Evolutionary conservation across 116 monocot species (phyloP).

Genomic region (Papilionanthe hybrid): DNA sequence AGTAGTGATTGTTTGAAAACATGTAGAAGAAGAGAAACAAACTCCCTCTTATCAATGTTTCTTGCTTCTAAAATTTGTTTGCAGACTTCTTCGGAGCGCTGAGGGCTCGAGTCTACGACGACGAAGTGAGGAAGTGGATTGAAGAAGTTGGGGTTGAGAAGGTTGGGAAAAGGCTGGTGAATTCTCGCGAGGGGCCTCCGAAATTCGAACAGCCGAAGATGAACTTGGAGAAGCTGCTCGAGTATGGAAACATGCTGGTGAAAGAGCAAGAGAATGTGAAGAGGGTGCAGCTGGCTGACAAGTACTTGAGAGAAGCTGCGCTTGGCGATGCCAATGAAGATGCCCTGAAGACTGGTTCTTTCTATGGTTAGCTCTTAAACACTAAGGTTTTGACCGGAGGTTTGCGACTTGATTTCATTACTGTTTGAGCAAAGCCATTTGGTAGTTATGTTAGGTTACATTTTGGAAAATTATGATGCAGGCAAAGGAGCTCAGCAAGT

Average conservation of each 20-base stretch:
- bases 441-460: neutral
- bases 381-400: conserved; percentile 19
- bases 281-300: conserved; percentile 94
- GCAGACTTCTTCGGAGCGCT: conserved; percentile 96
- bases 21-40: neutral
- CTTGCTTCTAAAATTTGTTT: neutral
- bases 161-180: conserved; percentile 75
- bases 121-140: conserved; percentile 93
- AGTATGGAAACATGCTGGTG: conserved; percentile 89
- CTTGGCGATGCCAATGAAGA: conserved; percentile 87
- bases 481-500: conserved; percentile 79
- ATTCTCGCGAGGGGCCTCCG: conserved; percentile 75
- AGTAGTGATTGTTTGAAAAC: neutral
- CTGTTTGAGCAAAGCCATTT: neutral
- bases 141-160: conserved; percentile 39
- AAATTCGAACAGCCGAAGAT: conserved; percentile 75
- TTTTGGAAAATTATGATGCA: conserved; percentile 15
- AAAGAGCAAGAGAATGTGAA: conserved; percentile 96
- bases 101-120: conserved; percentile 89
- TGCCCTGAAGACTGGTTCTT: conserved; percentile 54
- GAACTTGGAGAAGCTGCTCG: conserved; percentile 76
- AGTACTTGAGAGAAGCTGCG: conserved; percentile 80
- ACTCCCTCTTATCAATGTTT: no score
- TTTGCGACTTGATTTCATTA: conserved; percentile 14
- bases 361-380: conserved; percentile 57